Percentiles rank a stretch among this genome's conserved stretches.
phyloP scores from a whole-genome alignment of 768 basidiomycete genomes.

The Lactarius psammicola region DNA sequence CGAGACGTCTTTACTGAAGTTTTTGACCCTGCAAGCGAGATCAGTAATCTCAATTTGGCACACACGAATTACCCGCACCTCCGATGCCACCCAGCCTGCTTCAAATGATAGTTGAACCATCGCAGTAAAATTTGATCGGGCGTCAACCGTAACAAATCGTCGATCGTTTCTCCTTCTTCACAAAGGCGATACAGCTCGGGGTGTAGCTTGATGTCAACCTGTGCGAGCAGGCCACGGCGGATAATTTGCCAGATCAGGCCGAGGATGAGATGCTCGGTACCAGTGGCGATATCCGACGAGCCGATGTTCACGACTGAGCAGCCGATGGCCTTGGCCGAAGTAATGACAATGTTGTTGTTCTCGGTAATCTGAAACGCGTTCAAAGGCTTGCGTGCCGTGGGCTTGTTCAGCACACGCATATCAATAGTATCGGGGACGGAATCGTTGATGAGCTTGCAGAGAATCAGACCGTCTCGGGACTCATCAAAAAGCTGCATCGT shows the following conservation, averaged over 20 bases:
- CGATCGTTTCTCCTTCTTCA: conserved; percentile 96
- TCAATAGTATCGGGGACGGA: conserved; percentile 99
- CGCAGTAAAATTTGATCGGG: conserved; percentile 97
- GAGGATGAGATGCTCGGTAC: conserved; percentile 93
- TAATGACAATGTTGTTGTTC: conserved; percentile 99
- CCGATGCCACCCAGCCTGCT: conserved; percentile 88
- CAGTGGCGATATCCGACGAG: conserved; percentile 86
- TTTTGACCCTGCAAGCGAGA: conserved; percentile 71
- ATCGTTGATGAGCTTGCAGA: conserved; percentile 98
- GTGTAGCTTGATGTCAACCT: conserved; percentile 98
- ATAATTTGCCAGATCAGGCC: conserved; percentile 99
- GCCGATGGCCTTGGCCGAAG: conserved; percentile 96
- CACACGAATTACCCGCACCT: conserved; percentile 46
- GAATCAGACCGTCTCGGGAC: conserved; percentile 90
- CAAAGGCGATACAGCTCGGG: conserved; percentile 95
- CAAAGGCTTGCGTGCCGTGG: conserved; percentile 72
- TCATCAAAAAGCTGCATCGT: conserved; percentile 99
- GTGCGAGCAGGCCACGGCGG: conserved; percentile 84
- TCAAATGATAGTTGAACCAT: conserved; percentile 99
- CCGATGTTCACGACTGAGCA: conserved; percentile 99
- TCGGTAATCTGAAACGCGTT: conserved; percentile 99
- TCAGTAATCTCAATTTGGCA: not conserved
- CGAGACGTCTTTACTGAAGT: conserved; percentile 96
- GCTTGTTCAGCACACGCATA: conserved; percentile 94
- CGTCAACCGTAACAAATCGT: conserved; percentile 89